Evolutionary conservation across 2,329 filamentous ascomycete species (phyloP).

Genomic region (Aspergillus cejpii): DNA sequence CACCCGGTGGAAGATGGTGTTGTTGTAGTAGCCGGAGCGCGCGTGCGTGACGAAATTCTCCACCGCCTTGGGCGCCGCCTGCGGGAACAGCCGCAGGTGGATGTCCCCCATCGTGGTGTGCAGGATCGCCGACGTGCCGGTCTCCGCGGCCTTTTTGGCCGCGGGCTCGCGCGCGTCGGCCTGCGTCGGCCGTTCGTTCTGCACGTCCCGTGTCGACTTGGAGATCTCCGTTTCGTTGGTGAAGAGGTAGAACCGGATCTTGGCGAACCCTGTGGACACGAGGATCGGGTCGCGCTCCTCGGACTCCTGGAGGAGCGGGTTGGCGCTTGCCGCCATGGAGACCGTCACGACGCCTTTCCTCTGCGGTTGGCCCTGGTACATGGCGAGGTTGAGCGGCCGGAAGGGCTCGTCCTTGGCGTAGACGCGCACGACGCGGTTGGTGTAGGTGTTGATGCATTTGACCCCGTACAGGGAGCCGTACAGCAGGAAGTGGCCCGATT

Average conservation of each 20-base stretch:
- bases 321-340: conserved; percentile 92
- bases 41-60: conserved; percentile 96
- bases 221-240: conserved; percentile 79
- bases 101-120: conserved; percentile 96
- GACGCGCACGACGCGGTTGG: conserved; percentile 82
- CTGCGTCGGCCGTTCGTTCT: conserved; percentile 83
- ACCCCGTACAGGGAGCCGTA: conserved; percentile 89
- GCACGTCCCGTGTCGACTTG: conserved; percentile 79
- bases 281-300: conserved; percentile 87
- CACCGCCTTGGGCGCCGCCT: conserved; percentile 85
- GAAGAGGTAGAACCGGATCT: conserved; percentile 96
- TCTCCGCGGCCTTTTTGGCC: conserved; percentile 59
- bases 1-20: conserved; percentile 92
- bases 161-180: conserved; percentile 45
- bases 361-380: conserved; percentile 93
- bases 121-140: conserved; percentile 71
- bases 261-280: conserved; percentile 73
- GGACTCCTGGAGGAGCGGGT: conserved; percentile 86
- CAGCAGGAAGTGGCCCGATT: conserved; percentile 88
- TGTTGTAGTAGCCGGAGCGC: conserved; percentile 89
- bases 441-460: conserved; percentile 93
- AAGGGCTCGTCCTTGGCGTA: conserved; percentile 88
- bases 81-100: conserved; percentile 83
- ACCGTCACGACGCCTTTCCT: conserved; percentile 91
- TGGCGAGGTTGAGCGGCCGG: conserved; percentile 69